These are phyloP conservation scores for Tetratostichococcus sp. DNA, from an alignment of 139 green algal genomes.

Conservation along the genomic window DNA sequence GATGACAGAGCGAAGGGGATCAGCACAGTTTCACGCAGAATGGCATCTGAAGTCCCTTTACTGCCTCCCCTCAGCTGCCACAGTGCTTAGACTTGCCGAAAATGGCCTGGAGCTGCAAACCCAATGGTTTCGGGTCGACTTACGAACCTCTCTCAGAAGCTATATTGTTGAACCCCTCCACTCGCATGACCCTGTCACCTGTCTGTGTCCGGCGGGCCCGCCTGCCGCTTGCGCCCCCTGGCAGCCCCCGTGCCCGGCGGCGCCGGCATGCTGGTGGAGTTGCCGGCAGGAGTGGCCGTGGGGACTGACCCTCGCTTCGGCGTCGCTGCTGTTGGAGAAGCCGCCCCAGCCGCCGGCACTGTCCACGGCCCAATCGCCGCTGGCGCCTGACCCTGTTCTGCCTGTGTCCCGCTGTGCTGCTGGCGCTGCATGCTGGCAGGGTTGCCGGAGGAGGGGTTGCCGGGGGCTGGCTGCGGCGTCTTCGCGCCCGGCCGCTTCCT, in stretches of 20 bases:
- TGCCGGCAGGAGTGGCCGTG: background rate
- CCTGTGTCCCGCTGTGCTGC: slow-evolving; percentile 8
- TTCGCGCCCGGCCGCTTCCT: slow-evolving; percentile 11
- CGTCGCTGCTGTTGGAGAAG: slow-evolving; percentile 12
- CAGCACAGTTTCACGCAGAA: too few species aligned
- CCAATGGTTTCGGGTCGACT: too few species aligned
- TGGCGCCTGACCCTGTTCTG: background rate
- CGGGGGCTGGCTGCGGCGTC: background rate
- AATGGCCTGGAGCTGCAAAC: too few species aligned
- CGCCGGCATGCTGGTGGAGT: background rate
- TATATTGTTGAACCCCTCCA: too few species aligned
- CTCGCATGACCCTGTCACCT: background rate
- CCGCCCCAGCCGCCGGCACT: slow-evolving; percentile 1
- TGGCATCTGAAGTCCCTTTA: too few species aligned
- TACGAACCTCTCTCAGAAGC: too few species aligned
- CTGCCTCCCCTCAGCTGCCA: too few species aligned
- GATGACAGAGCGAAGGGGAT: background rate
- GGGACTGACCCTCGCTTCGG: slow-evolving; percentile 15
- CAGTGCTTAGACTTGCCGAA: too few species aligned
- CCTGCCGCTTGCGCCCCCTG: background rate
- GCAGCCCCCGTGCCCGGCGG: background rate
- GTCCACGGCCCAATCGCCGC: too few species aligned
- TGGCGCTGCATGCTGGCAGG: background rate
- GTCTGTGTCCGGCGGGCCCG: background rate
- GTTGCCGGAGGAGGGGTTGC: too few species aligned